Base-by-base conservation (phyloP, 1,284 basidiomycete genomes). In the Tremellales sp. region DNA sequence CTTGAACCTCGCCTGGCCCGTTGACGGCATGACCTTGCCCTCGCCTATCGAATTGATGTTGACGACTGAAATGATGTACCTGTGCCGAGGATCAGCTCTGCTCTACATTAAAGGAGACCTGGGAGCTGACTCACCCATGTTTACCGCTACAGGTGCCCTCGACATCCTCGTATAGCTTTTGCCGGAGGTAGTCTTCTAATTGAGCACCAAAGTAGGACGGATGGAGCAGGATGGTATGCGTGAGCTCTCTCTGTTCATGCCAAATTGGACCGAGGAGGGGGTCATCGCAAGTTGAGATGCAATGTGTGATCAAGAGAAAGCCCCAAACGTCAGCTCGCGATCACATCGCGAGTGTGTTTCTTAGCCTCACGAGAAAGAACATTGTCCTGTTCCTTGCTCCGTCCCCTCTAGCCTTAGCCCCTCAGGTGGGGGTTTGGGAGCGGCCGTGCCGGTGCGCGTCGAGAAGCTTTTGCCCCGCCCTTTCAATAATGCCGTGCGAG, bases 121-220 rank as follows among this genome's bases (percentile, higher is more conserved):
- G 21, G 10, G 8, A 24, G 35, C 40, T 43, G 37, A 70, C 72
- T 64, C 26, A 76, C 54, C 92, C 93, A 60, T 93, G 89, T 65
- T 88, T 85, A 46, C 94, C 94, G 35, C 88, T 90, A 69, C 94
- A 97, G 44, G 93, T 97, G 31, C 94, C 94, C 74, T 98, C 94
- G 52, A 97, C 93, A 71, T 97, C 93, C 19, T 89, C 84, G 69
- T 93, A 91, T 22, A 98, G 81, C 74, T 97, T 96, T 49, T 86
- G 85, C 69, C 90, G 84, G 52, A 98, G 82, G 75, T 90, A 96
- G 58, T 89, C 86, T 52, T 89, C 82, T 83, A 97, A 92, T 54
- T 88, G 86, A 5, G 94, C 90, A 13, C 94, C 94, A 71, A 97
- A 98, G 77, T 94, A 98, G 21, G 93, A 97, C 13, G 94, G 94